Base-by-base conservation (phyloP, 495 filamentous ascomycete genomes). In the Penicillium mononematosum region DNA sequence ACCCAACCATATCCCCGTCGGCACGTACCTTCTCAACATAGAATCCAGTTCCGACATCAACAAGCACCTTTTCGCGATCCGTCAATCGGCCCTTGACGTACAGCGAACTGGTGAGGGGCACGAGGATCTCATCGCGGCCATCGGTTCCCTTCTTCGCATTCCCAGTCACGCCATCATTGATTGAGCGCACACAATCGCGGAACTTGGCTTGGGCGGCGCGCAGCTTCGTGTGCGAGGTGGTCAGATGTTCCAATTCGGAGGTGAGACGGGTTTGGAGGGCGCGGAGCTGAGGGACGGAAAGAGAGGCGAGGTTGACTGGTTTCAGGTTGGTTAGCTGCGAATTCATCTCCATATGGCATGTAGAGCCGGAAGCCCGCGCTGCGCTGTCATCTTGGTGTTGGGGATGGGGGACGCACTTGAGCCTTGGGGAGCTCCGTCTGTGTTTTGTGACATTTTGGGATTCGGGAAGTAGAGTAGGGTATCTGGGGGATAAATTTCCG, bases 1-100 rank as follows among this genome's bases (percentile, higher is more conserved):
- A 9, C 22, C 22, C 16, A 3, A 24, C 25, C 2, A 31, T 48
- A 14, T 25, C 6, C 25, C 5, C 10, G 17, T 12, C 1, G 9
- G 5, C 14, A 34, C 67, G 39, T 57, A 89, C 88, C 83, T 98
- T 98, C 75, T 98, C 94, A 54, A 98, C 88, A 70, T 90, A 97
- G 70, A 94, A 98, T 3, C 94, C 94, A 1, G 94, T 98, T 16
- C 94, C 94, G 17, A 98, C 88, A 77, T 98, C 94, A 22, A 98
- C 91, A 44, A 98, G 80, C 11, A 98, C 92, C 57, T 86, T 87
- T 56, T 89, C 83, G 10, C 88, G 83, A 71, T 87, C 83, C 32
- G 90, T 80, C 20, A 98, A 78, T 19, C 77, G 83, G 6, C 93
- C 95, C 45, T 90, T 89, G 14, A 98, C 92, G 73, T 98, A 98